Base-by-base conservation (phyloP, 495 filamentous ascomycete species). In the Podospora tetraspora region DNA sequence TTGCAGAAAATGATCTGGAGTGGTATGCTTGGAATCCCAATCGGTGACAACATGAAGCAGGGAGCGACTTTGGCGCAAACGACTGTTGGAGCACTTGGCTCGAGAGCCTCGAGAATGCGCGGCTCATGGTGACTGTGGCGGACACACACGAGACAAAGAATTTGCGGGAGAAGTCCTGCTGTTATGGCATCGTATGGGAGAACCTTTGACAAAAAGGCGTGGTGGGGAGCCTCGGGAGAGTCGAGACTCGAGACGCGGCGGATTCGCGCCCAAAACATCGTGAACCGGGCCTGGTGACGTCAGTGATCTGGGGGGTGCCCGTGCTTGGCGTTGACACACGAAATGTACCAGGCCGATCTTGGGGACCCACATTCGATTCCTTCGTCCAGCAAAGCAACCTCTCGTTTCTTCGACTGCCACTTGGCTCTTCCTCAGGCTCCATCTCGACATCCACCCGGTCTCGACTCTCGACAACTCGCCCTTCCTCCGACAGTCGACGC, bases 101-200 rank as follows among this genome's bases (percentile, higher is more conserved):
- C 59, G 59, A 29, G 59, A 75, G 66, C 59, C 68, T 70, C 57
- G 67, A 25, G 61, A 71, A 66, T 52, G 63, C 66, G 66, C 69
- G 52, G 65, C 70, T 75, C 74, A 76, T 76, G 16, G 66, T 65
- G 68, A 27, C 23, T 13, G 8, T n/a, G 23, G 22, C 34, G 11
- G 21, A 64, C 34, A 25, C 22, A 27, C 1, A 68, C 57, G 23
- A 6, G 5, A 4, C 12, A 52, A 52, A 52, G 43, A 43, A 19
- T 0, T 43, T 4, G 11, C 1, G 13, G 37, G 16, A 43, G 13
- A 43, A 19, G 0, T 19, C 13, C 37, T 11, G 16, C 11, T 19
- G 43, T 8, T 8, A 52, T n/a, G 43, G 6, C 43, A 52, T 52
- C 7, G 19, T 6, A 7, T 8, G 43, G 19, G 43, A 2, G 7